Conservation (phyloP, 108 stramenopile species). For the Epithemia pelagica region DNA sequence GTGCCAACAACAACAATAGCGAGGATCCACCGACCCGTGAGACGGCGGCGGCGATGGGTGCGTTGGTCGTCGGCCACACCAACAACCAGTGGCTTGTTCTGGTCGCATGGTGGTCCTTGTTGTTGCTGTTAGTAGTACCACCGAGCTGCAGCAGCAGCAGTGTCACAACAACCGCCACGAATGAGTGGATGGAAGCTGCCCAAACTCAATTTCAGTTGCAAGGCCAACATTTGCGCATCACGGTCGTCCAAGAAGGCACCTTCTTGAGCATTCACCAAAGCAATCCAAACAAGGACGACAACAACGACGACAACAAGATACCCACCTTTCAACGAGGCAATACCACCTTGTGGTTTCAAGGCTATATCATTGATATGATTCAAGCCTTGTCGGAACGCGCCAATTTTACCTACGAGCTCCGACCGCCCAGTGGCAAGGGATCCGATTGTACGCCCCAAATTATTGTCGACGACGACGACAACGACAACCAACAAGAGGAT, state of each 20-base stretch:
- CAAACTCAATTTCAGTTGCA: too few relatives aligned
- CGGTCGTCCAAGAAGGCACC: constrained; percentile 16
- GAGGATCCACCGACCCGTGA: too few relatives aligned
- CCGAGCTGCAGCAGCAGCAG: too few relatives aligned
- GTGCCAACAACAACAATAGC: too few relatives aligned
- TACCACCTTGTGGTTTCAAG: background rate
- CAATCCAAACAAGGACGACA: too few relatives aligned
- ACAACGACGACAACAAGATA: background rate
- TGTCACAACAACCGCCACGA: too few relatives aligned
- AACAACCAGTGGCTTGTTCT: too few relatives aligned
- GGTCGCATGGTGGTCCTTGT: too few relatives aligned
- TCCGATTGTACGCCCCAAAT: constrained; percentile 10
- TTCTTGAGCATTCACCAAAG: constrained; percentile 15
- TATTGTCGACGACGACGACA: constrained; percentile 4
- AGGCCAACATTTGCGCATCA: constrained; percentile 23
- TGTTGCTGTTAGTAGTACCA: too few relatives aligned
- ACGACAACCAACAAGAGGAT: background rate
- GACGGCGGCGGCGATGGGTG: too few relatives aligned
- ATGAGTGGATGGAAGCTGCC: too few relatives aligned
- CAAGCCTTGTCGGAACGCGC: constrained; percentile 7
- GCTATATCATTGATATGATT: constrained; percentile 18
- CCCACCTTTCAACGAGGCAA: background rate
- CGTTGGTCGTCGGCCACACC: too few relatives aligned
- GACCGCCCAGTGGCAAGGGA: constrained; percentile 21
- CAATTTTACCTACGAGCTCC: constrained; percentile 24